Evolutionary conservation across 495 filamentous ascomycete species (phyloP).

Genomic region (Penicillium dipodomyicola): DNA sequence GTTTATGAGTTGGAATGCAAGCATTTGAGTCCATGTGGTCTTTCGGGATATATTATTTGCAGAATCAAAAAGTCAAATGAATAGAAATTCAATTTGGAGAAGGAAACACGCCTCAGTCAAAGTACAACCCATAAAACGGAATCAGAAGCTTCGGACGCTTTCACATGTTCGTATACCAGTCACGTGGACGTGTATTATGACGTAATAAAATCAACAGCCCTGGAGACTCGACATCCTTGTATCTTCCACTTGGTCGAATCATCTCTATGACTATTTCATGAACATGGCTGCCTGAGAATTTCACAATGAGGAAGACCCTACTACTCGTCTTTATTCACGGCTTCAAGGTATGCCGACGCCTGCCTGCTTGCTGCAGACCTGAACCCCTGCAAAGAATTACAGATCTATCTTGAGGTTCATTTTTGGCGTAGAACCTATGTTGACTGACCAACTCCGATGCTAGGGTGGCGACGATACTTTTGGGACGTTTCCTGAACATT

Average conservation of each 20-base stretch:
- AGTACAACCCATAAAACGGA: neutral
- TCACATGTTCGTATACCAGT: neutral
- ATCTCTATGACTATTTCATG: neutral
- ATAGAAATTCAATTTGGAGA: neutral
- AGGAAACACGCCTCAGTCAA: neutral
- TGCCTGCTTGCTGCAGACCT: neutral
- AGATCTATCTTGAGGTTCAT: neutral
- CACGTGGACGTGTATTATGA: neutral
- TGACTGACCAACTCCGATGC: neutral
- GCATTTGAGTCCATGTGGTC: conserved; percentile 1
- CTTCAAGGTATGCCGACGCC: conserved; percentile 76
- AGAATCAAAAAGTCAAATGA: neutral
- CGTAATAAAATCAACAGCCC: conserved; percentile 10
- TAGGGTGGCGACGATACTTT: conserved; percentile 92
- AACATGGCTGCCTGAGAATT: neutral
- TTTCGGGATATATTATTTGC: conserved; percentile 1
- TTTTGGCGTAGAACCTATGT: neutral
- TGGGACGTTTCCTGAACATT: conserved; percentile 67
- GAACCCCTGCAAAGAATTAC: conserved; percentile 13
- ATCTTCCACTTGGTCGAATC: neutral
- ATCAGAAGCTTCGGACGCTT: neutral
- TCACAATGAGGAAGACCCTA: conserved; percentile 79
- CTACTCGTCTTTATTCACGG: conserved; percentile 94
- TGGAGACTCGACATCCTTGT: neutral
- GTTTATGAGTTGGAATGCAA: conserved; percentile 1